phyloP scores from a whole-genome alignment of 1,284 basidiomycete species.

The Malassezia furfur region DNA sequence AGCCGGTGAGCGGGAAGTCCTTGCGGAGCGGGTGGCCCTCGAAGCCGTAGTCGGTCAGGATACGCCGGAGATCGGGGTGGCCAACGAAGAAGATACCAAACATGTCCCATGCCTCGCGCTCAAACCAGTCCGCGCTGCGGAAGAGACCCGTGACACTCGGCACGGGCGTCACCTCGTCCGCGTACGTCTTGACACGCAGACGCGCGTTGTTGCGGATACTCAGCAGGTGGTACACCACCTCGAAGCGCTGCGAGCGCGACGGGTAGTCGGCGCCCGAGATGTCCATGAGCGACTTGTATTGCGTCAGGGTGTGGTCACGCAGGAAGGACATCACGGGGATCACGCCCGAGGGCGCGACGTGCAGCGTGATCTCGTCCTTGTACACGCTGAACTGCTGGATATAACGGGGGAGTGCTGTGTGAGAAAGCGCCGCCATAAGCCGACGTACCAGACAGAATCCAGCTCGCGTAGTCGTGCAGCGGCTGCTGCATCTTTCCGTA shows the following conservation, averaged over 20 bases:
- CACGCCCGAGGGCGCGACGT: constrained; percentile 71
- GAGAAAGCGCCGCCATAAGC: neutral
- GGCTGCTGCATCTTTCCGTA: constrained; percentile 26
- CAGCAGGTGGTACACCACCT: constrained; percentile 91
- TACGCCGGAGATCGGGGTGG: constrained; percentile 91
- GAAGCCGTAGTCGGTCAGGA: constrained; percentile 98
- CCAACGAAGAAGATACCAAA: constrained; percentile 92
- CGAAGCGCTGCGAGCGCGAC: constrained; percentile 83
- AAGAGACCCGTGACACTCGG: constrained; percentile 73
- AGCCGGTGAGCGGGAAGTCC: constrained; percentile 94
- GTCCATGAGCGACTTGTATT: constrained; percentile 87
- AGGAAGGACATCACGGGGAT: constrained; percentile 83
- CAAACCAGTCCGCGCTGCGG: constrained; percentile 94
- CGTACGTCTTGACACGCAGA: constrained; percentile 95
- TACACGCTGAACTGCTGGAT: constrained; percentile 52
- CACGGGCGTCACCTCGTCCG: constrained; percentile 86
- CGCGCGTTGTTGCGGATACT: constrained; percentile 64
- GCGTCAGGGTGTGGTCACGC: constrained; percentile 89
- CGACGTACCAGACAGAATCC: constrained; percentile 41
- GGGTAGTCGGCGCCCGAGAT: constrained; percentile 94
- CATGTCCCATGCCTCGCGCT: constrained; percentile 96
- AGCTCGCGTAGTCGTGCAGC: constrained; percentile 45
- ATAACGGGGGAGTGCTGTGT: constrained; percentile 40
- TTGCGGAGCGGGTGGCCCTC: constrained; percentile 96
- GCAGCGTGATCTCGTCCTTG: constrained; percentile 90